Base-by-base conservation (phyloP, 129 eudicot genomes). In the Lactuca saligna region DNA sequence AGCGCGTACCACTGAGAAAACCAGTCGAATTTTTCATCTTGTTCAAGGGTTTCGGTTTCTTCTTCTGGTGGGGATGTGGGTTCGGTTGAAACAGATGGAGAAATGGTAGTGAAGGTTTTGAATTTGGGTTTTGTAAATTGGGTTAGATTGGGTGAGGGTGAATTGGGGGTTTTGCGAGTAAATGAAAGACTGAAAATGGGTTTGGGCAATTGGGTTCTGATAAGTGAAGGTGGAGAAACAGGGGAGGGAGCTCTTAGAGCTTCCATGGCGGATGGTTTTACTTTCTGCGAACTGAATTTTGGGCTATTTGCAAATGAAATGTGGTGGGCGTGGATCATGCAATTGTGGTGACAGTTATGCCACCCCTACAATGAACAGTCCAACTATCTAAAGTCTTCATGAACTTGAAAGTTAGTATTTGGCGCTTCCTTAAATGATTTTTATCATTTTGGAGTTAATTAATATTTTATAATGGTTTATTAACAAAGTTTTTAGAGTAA, bases 1-100 rank as follows among this genome's bases (percentile, higher is more conserved):
- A 91, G 66, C 0, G 97, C 91, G 29, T 91, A 91, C 95, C 97
- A 91, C 8, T 87, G 76, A 1, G 89, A 68, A 59, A 62, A 85
- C 97, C 97, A 91, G 64, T 91, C 95, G 16, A 91, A 91, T 39
- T 74, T 71, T 70, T 84, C 95, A 7, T 67, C 80, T 65, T 54
- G 3, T 10, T 55, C 48, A n/a, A 65, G 68, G 35, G 66, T 48
- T 63, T 78, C 79, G 55, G 77, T 17, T 74, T 76, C 78, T 61
- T 82, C 74, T n/a, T 81, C 87, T 2, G 63, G 8, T 35, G 73
- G 57, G 57, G 65, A 53, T 33, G 62, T 9, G 20, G 68, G 59
- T 54, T 81, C 71, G 15, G 85, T 74, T 51, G 76, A 55, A 17
- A 69, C 68, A 14, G 66, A 46, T 69, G 85, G 54, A 20, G 86